Evolutionary conservation across 1,284 basidiomycete species (phyloP).

Genomic region (Cutaneotrichosporon sp.): DNA sequence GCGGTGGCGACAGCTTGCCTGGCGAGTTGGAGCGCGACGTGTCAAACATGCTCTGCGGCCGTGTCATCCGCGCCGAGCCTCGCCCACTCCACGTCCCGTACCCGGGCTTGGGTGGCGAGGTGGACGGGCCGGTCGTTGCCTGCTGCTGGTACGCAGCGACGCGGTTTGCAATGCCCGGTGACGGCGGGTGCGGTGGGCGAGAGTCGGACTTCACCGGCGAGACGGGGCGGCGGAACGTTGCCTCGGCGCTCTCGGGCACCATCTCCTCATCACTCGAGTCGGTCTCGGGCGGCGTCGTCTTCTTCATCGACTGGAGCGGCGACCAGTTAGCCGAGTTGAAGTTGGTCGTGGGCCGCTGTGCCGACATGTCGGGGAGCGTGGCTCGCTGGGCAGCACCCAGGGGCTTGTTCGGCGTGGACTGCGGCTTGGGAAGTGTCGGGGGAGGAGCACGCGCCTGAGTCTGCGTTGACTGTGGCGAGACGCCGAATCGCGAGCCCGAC

Average conservation of each 20-base stretch:
- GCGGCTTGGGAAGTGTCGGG: conserved; percentile 18
- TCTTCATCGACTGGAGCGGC: conserved; percentile 24
- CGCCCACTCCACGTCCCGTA: background rate
- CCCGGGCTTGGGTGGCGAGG: conserved; percentile 2
- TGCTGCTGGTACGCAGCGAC: conserved; percentile 16
- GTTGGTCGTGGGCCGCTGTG: conserved; percentile 26
- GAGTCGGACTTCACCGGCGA: conserved; percentile 2
- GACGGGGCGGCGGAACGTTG: conserved; percentile 2
- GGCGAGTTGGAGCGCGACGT: background rate
- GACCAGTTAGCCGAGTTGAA: conserved; percentile 44
- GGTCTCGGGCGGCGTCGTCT: conserved; percentile 11
- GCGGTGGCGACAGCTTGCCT: background rate
- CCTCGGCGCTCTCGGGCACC: conserved; percentile 33
- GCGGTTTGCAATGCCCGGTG: conserved; percentile 15
- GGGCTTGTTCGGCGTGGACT: conserved; percentile 11
- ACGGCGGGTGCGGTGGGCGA: conserved; percentile 12
- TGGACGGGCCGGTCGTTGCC: background rate
- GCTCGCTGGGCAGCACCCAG: conserved; percentile 25
- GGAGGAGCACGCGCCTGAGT: conserved; percentile 23
- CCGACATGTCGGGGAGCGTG: conserved; percentile 16
- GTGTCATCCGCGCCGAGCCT: background rate
- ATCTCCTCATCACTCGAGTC: conserved; percentile 47
- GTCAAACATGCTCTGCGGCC: conserved; percentile 17
- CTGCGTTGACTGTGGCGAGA: conserved; percentile 12
- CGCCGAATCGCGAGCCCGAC: conserved; percentile 16